Conservation (phyloP, 2,329 filamentous ascomycete species). For the Pseudogymnoascus destructans region DNA sequence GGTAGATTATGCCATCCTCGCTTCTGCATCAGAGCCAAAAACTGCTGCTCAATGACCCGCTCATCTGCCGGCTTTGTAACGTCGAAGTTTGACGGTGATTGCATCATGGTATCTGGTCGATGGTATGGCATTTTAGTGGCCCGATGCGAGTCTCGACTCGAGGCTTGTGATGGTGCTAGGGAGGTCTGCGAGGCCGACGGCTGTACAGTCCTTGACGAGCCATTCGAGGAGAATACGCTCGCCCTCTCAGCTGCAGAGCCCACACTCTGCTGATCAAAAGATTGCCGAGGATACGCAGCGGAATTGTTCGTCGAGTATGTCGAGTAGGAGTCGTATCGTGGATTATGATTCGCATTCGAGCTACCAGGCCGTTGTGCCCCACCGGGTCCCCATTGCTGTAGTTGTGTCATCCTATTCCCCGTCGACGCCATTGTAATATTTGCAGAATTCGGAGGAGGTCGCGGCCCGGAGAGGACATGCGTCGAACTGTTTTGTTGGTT, state of each 20-base stretch:
- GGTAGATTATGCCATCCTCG: constrained; percentile 94
- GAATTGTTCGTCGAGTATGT: constrained; percentile 24
- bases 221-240: constrained; percentile 41
- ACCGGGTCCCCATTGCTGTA: constrained; percentile 63
- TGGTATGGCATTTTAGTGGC: constrained; percentile 38
- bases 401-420: constrained; percentile 55
- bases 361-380: constrained; percentile 42
- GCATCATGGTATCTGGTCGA: constrained; percentile 22
- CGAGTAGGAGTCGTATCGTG: constrained; percentile 52
- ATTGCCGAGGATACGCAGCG: constrained; percentile 29
- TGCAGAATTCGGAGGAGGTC: constrained; percentile 40
- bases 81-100: constrained; percentile 33
- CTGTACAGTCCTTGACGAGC: constrained; percentile 40
- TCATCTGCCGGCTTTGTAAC: constrained; percentile 69
- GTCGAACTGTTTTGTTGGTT: constrained; percentile 37
- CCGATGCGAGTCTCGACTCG: constrained; percentile 39
- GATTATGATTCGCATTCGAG: constrained; percentile 38
- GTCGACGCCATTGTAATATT: constrained; percentile 61
- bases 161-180: constrained; percentile 22
- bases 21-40: constrained; percentile 90
- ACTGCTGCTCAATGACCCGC: constrained; percentile 77
- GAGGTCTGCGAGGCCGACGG: constrained; percentile 45
- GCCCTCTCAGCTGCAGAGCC: constrained; percentile 46
- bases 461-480: constrained; percentile 43
- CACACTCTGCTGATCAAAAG: constrained; percentile 52